Conservation (phyloP, 768 basidiomycete species). For the Hemileccinum rubropunctum region DNA sequence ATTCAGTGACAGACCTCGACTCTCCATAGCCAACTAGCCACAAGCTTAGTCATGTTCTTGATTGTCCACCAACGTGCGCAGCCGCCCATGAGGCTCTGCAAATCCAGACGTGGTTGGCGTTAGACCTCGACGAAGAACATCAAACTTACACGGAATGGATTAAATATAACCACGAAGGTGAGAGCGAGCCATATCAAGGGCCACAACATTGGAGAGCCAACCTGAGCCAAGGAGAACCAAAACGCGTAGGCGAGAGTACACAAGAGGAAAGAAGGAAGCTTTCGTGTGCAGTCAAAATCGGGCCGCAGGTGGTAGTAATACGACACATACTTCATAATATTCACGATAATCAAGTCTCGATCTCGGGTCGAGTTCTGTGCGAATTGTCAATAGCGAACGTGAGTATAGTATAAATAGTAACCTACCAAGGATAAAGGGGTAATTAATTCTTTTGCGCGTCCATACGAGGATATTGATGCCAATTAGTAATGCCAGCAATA, state of each 20-base stretch:
- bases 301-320: slow-evolving; percentile 3
- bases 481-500: slow-evolving; percentile 72
- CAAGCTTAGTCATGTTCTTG: slow-evolving; percentile 56
- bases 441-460: slow-evolving; percentile 78
- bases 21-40: slow-evolving; percentile 64
- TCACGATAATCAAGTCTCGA: slow-evolving; percentile 74
- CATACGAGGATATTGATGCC: slow-evolving; percentile 84
- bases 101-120: slow-evolving; percentile 31
- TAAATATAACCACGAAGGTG: slow-evolving; percentile 54
- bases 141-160: slow-evolving; percentile 64
- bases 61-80: slow-evolving; percentile 74
- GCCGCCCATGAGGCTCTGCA: slow-evolving; percentile 41
- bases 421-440: slow-evolving; percentile 87
- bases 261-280: slow-evolving; percentile 81
- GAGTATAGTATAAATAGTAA: not conserved
- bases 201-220: slow-evolving; percentile 75
- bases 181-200: slow-evolving; percentile 80
- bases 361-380: slow-evolving; percentile 62
- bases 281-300: slow-evolving; percentile 3
- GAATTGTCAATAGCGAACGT: slow-evolving; percentile 2
- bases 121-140: not conserved
- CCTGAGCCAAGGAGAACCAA: slow-evolving; percentile 74
- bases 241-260: slow-evolving; percentile 74
- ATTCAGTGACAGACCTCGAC: slow-evolving; percentile 59
- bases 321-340: slow-evolving; percentile 58